Evolutionary conservation across 768 basidiomycete species (phyloP).

Genomic region (Pisolithus microcarpus): DNA sequence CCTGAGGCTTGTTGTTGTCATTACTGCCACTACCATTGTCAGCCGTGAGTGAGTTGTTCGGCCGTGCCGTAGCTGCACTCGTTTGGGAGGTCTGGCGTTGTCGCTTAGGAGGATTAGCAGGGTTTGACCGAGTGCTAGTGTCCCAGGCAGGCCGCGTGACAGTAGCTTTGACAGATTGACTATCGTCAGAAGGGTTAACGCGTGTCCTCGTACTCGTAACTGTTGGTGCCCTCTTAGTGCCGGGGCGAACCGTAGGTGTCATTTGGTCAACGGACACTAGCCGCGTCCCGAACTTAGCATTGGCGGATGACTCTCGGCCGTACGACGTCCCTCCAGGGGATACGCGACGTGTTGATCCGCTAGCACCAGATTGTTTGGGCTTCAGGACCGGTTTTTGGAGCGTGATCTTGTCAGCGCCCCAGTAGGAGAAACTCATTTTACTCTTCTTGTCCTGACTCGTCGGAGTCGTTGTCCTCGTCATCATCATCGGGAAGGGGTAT

Average conservation of each 20-base stretch:
- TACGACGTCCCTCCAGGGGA: slow-evolving; percentile 48
- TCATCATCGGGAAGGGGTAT: slow-evolving; percentile 65
- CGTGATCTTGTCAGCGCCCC: slow-evolving; percentile 88
- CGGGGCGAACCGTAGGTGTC: slow-evolving; percentile 42
- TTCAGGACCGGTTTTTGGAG: slow-evolving; percentile 72
- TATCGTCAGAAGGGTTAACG: slow-evolving; percentile 55
- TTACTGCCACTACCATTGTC: slow-evolving; percentile 13
- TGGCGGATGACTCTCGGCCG: slow-evolving; percentile 75
- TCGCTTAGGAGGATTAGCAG: slow-evolving; percentile 43
- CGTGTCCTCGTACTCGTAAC: slow-evolving; percentile 34
- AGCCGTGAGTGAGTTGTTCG: not conserved
- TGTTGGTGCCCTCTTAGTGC: slow-evolving; percentile 54
- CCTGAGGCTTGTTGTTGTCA: slow-evolving; percentile 31
- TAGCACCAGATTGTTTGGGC: slow-evolving; percentile 29
- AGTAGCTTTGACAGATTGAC: slow-evolving; percentile 60
- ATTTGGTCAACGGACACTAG: slow-evolving; percentile 56
- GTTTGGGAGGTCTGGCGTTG: slow-evolving; percentile 68
- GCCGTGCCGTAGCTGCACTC: slow-evolving; percentile 42
- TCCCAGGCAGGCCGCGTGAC: slow-evolving; percentile 74
- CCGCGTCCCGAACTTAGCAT: slow-evolving; percentile 88
- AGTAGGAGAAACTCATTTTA: slow-evolving; percentile 93
- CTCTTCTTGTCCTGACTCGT: slow-evolving; percentile 84
- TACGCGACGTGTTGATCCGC: slow-evolving; percentile 30
- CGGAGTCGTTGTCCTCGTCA: slow-evolving; percentile 54
- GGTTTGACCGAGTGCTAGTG: slow-evolving; percentile 45